Conservation (phyloP, 2,329 filamentous ascomycete genomes). For the Cercospora berteroae region DNA sequence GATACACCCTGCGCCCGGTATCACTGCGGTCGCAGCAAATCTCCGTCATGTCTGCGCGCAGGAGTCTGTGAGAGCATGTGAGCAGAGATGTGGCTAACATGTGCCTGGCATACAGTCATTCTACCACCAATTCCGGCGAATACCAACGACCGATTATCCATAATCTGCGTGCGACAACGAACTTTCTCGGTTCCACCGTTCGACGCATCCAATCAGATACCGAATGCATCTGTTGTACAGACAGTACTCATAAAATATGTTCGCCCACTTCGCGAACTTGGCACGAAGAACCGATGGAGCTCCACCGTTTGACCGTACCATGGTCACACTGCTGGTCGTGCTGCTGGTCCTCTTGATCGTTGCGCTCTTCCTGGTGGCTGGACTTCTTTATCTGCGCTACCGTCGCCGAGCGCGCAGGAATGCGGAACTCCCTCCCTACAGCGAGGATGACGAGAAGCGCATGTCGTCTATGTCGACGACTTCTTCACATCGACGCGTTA, state of each 20-base stretch:
- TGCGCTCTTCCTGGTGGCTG: constrained; percentile 64
- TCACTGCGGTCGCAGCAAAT: background rate
- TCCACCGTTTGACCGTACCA: constrained; percentile 55
- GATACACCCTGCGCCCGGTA: background rate
- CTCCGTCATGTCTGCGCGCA: background rate
- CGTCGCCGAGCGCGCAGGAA: constrained; percentile 52
- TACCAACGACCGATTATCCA: background rate
- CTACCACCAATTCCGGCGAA: background rate
- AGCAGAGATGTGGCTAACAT: background rate
- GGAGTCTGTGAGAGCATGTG: constrained; percentile 1
- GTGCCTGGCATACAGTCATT: background rate
- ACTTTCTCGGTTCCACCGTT: background rate
- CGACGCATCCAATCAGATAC: background rate
- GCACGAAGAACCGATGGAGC: constrained; percentile 47
- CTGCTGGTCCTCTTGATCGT: constrained; percentile 76
- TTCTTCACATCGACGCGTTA: constrained; percentile 56
- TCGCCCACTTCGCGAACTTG: constrained; percentile 47
- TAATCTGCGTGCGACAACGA: background rate
- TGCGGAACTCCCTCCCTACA: constrained; percentile 65
- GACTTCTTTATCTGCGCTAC: constrained; percentile 71
- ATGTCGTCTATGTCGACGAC: constrained; percentile 44
- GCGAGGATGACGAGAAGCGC: constrained; percentile 53
- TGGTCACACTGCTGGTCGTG: constrained; percentile 74
- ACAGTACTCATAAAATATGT: constrained; percentile 16
- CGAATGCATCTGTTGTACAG: constrained; percentile 11